Evolutionary conservation across 2,329 filamentous ascomycete genomes (phyloP).

Genomic region (Ophiostoma angusticollis): DNA sequence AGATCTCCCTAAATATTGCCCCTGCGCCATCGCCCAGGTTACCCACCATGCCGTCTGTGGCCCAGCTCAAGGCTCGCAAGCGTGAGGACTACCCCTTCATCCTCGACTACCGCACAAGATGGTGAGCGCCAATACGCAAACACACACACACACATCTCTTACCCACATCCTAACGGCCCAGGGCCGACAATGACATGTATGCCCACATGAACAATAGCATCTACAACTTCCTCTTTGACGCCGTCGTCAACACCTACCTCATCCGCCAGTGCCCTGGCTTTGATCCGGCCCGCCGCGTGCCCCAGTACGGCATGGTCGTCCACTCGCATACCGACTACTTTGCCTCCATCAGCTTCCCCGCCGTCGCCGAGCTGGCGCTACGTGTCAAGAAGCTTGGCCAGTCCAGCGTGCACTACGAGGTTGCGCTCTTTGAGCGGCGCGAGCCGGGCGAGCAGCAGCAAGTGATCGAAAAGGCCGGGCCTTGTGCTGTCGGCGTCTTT

Average conservation of each 20-base stretch:
- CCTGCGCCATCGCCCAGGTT: neutral
- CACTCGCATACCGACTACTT: slow-evolving; percentile 81
- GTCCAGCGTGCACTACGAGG: slow-evolving; percentile 81
- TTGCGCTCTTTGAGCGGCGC: slow-evolving; percentile 70
- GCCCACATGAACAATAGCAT: slow-evolving; percentile 85
- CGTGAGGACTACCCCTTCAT: slow-evolving; percentile 65
- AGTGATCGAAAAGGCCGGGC: too few species aligned
- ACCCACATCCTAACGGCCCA: slow-evolving; percentile 20
- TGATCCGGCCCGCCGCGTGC: slow-evolving; percentile 51
- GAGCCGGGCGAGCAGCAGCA: slow-evolving; percentile 59
- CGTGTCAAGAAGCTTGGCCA: slow-evolving; percentile 74
- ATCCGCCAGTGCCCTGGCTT: slow-evolving; percentile 60
- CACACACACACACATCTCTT: neutral
- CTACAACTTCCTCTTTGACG: slow-evolving; percentile 81
- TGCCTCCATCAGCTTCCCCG: slow-evolving; percentile 67
- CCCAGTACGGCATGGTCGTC: slow-evolving; percentile 72
- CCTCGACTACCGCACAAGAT: slow-evolving; percentile 76
- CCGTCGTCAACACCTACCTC: slow-evolving; percentile 78
- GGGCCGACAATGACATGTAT: slow-evolving; percentile 93
- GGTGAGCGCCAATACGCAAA: slow-evolving; percentile 44
- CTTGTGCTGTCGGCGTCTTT: slow-evolving; percentile 75
- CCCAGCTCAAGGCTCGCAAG: slow-evolving; percentile 44
- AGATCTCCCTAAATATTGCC: too few species aligned
- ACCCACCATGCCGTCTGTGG: slow-evolving; percentile 21
- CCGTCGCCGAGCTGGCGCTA: slow-evolving; percentile 66